A percentile compares a stretch with the other conserved stretches of the same genome.
Conservation (phyloP, 805 yeast species). For the Wickerhamiella spandovensis region DNA sequence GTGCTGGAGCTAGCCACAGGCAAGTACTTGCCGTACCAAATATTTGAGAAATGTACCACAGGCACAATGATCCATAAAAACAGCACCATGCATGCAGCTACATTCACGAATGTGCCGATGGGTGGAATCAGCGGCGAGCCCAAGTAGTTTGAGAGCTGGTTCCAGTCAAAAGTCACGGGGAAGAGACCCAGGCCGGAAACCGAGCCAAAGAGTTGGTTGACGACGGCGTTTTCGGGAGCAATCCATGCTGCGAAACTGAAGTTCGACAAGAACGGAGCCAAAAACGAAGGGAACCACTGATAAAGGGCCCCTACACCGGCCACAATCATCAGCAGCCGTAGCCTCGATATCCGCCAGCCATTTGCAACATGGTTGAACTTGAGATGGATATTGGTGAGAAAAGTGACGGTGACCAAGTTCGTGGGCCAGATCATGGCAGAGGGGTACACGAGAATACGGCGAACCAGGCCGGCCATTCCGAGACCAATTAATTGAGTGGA, state of each 20-base stretch:
- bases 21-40: constrained; percentile 45
- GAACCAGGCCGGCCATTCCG: constrained; percentile 50
- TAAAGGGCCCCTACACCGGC: constrained; percentile 33
- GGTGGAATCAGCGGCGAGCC: constrained; percentile 60
- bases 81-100: constrained; percentile 35
- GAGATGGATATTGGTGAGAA: constrained; percentile 39
- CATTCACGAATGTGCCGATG: constrained; percentile 31
- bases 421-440: constrained; percentile 63
- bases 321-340: constrained; percentile 34
- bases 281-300: constrained; percentile 49
- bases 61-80: constrained; percentile 44
- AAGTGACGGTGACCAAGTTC: constrained; percentile 44
- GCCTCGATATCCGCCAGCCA: constrained; percentile 46
- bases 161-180: constrained; percentile 63
- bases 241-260: constrained; percentile 57
- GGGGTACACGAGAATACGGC: constrained; percentile 48
- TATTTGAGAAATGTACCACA: constrained; percentile 39
- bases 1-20: constrained; percentile 37
- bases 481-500: constrained; percentile 55
- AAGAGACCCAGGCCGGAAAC: constrained; percentile 48
- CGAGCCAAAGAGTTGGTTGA: constrained; percentile 58
- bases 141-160: constrained; percentile 40
- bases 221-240: constrained; percentile 38
- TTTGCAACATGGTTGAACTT: constrained; percentile 38
- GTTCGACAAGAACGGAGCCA: constrained; percentile 44